phyloP scores from a whole-genome alignment of 2,329 filamentous ascomycete species.

The Arthrobotrys megalospora region DNA sequence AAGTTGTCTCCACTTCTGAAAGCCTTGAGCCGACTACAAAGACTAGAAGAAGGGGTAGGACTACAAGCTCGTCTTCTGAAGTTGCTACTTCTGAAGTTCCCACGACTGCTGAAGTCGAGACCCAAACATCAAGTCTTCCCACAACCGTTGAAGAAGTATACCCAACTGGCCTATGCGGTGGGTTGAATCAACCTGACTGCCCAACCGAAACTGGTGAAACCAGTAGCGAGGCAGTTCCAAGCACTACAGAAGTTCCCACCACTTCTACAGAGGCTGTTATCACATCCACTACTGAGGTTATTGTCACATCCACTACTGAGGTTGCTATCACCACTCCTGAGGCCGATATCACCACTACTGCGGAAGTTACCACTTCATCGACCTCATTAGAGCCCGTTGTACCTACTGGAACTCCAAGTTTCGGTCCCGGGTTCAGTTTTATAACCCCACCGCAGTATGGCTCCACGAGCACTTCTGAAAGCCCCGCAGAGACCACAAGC shows the following conservation, averaged over 20 bases:
- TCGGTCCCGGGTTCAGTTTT: constrained; percentile 46
- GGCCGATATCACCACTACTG: constrained; percentile 4
- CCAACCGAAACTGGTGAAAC: not conserved
- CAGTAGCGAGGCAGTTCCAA: constrained; percentile 3
- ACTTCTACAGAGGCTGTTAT: not conserved
- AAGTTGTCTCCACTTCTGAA: not conserved
- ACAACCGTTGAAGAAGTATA: not conserved
- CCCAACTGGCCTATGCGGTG: constrained; percentile 30
- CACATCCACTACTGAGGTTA: constrained; percentile 4
- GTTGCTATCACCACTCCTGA: constrained; percentile 19
- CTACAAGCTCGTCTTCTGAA: not conserved
- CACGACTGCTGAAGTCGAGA: constrained; percentile 1
- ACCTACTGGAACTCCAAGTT: constrained; percentile 29
- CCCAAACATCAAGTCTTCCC: not conserved
- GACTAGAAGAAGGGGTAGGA: not conserved
- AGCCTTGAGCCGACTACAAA: not conserved
- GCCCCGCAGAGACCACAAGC: not conserved
- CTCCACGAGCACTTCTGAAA: not conserved
- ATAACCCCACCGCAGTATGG: constrained; percentile 21
- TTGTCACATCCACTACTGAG: not conserved
- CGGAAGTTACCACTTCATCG: constrained; percentile 3
- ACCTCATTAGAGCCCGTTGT: not conserved
- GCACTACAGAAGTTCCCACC: not conserved
- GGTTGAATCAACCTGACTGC: constrained; percentile 43
- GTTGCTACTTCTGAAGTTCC: not conserved